Percentiles rank a stretch among this genome's conserved stretches.
Conservation (phyloP, 345 rosid species). For the Kernera saxatilis region DNA sequence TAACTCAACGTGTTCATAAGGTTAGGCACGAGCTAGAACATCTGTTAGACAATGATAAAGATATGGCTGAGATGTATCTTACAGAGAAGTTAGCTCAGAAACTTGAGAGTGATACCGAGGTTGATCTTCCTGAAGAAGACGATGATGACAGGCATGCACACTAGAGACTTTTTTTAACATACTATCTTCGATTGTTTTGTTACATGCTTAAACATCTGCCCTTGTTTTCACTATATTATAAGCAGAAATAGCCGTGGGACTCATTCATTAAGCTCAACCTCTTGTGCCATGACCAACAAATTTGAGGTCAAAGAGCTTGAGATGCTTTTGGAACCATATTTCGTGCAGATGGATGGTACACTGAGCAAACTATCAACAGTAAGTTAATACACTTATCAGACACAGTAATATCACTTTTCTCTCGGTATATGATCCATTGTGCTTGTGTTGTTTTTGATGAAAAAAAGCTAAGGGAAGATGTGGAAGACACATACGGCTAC, state of each 20-base stretch:
- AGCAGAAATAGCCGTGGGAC: conserved; percentile 55
- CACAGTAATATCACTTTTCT: too few relatives aligned
- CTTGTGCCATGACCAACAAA: conserved; percentile 54
- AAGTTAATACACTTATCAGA: conserved; percentile 12
- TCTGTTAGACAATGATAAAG: conserved; percentile 82
- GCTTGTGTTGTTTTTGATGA: not conserved
- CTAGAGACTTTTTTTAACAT: not conserved
- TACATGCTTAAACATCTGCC: too few relatives aligned
- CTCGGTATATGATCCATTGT: too few relatives aligned
- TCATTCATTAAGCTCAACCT: conserved; percentile 47
- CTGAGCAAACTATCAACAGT: conserved; percentile 81
- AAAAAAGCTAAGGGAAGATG: conserved; percentile 78
- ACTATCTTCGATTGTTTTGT: not conserved
- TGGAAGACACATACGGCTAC: conserved; percentile 90
- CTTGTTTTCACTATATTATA: too few relatives aligned
- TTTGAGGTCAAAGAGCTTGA: conserved; percentile 83
- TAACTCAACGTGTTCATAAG: conserved; percentile 72
- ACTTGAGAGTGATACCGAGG: conserved; percentile 48
- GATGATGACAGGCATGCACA: conserved; percentile 49
- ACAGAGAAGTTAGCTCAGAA: conserved; percentile 63
- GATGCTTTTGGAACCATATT: conserved; percentile 88
- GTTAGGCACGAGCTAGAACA: conserved; percentile 85
- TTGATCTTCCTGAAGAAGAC: conserved; percentile 42
- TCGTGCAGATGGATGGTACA: conserved; percentile 81
- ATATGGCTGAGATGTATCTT: conserved; percentile 96